Conservation (phyloP, 768 basidiomycete species). For the Mycena indigotica region DNA sequence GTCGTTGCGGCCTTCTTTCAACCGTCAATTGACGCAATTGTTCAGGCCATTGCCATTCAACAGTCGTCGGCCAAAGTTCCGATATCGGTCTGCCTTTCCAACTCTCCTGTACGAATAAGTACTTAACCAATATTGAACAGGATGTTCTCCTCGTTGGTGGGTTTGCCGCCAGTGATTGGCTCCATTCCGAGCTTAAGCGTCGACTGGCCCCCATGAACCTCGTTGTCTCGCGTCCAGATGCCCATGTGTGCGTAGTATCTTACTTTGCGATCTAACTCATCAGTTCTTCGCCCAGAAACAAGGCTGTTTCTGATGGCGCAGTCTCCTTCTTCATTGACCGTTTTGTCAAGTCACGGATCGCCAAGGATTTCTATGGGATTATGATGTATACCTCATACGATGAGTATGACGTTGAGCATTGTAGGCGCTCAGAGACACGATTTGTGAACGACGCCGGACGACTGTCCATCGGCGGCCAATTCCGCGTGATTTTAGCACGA, state of each 20-base stretch:
- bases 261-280: not conserved
- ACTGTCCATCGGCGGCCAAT: too few relatives aligned
- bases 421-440: slow-evolving; percentile 17
- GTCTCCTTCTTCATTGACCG: slow-evolving; percentile 15
- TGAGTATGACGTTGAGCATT: slow-evolving; percentile 18
- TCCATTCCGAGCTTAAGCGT: slow-evolving; percentile 45
- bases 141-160: slow-evolving; percentile 58
- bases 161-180: slow-evolving; percentile 59
- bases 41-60: slow-evolving; percentile 34
- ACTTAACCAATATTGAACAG: slow-evolving; percentile 30
- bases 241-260: slow-evolving; percentile 45
- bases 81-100: slow-evolving; percentile 31
- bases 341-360: slow-evolving; percentile 10
- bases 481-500: slow-evolving; percentile 29
- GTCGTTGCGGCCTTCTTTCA: slow-evolving; percentile 42
- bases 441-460: too few relatives aligned
- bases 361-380: slow-evolving; percentile 7
- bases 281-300: slow-evolving; percentile 1
- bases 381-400: slow-evolving; percentile 1
- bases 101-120: not conserved
- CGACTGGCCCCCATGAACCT: slow-evolving; percentile 41
- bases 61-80: slow-evolving; percentile 27
- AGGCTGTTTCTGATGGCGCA: slow-evolving; percentile 14
- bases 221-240: slow-evolving; percentile 52
- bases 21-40: slow-evolving; percentile 40